Conservation (phyloP, 495 filamentous ascomycete genomes). For the Neurospora hispaniola region DNA sequence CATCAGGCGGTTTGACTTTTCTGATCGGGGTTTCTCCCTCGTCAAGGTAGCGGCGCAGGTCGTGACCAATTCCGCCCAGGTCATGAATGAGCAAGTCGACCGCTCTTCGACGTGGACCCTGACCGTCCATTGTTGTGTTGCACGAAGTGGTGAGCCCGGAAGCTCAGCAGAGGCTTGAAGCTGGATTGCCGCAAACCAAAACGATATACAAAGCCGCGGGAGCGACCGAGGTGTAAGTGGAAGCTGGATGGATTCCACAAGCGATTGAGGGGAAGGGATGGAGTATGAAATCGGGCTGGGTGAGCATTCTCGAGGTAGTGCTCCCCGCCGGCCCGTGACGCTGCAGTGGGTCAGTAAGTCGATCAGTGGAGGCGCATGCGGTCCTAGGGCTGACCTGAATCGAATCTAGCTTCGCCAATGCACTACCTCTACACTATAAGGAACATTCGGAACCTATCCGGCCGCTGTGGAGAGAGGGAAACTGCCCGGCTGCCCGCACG, state of each 20-base stretch:
- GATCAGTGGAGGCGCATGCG: background rate
- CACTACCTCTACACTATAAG: background rate
- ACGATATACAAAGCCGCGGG: background rate
- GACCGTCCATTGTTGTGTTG: conserved; percentile 18
- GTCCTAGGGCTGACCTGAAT: background rate
- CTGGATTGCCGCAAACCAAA: background rate
- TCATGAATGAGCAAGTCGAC: conserved; percentile 18
- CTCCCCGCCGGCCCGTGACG: background rate
- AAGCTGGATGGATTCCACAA: background rate
- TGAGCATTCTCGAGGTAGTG: background rate
- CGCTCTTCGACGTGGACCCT: conserved; percentile 6
- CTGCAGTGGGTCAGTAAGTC: background rate
- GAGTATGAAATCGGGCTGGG: background rate
- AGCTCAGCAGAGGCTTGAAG: background rate
- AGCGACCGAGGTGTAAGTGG: background rate
- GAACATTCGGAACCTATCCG: background rate
- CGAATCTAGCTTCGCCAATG: background rate
- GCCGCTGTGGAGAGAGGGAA: background rate
- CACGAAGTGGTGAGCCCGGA: conserved; percentile 10
- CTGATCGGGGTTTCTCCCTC: conserved; percentile 8
- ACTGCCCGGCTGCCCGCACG: background rate
- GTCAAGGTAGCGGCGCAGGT: conserved; percentile 15
- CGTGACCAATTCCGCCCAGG: conserved; percentile 14
- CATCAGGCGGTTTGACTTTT: conserved; percentile 18
- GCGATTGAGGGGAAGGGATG: background rate